Base-by-base conservation (phyloP, 768 basidiomycete species). In the Chalciporus sphaerocephalus region DNA sequence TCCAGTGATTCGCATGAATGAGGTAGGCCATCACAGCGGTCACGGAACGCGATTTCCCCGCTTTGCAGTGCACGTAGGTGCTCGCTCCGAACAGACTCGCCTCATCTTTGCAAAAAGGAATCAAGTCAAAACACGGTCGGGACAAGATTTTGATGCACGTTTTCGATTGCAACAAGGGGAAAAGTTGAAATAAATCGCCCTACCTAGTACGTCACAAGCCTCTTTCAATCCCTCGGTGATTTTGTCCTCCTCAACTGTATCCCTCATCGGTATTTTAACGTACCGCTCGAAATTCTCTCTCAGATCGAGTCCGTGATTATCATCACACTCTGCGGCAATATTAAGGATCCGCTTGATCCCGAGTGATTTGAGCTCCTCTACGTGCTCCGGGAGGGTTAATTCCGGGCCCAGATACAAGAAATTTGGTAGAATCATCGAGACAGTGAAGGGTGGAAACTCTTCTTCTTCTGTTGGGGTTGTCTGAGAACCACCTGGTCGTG, bases 1-100 rank as follows among this genome's bases (percentile, higher is more conserved):
- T 88, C 95, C 95, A 97, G 60, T 93, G 92, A 60, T 96, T 93
- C 9, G 93, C 89, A 57, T 96, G 94, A 53, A 98, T 96, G 46
- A 98, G 85, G 62, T 96, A 97, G 2, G 91, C 94, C 73, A 98
- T 92, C 32, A 96, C 94, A 11, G 93, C 92, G 0, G 94, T 96
- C 22, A 96, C 94, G 1, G 91, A 94, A 12, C 95, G 84, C 2
- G 91, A 93, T 71, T 93, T 96, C 5, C 94, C 95, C 5, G 90
- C 93, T 68, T 89, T 92, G 69, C 94, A 98, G 62, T 98, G 95
- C 12, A 97, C 93, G 57, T 95, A 98, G 2, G 88, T 88, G 6
- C 92, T 84, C 16, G 90, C 80, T 0, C 85, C 89, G 53, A 92
- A 92, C 42, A 97, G 66, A 38, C 87, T 81, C 1, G 94, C 94